Percentiles rank a stretch among this genome's conserved stretches.
Evolutionary conservation across 441 rosid genomes (phyloP).

Genomic region (Corymbia calophylla): DNA sequence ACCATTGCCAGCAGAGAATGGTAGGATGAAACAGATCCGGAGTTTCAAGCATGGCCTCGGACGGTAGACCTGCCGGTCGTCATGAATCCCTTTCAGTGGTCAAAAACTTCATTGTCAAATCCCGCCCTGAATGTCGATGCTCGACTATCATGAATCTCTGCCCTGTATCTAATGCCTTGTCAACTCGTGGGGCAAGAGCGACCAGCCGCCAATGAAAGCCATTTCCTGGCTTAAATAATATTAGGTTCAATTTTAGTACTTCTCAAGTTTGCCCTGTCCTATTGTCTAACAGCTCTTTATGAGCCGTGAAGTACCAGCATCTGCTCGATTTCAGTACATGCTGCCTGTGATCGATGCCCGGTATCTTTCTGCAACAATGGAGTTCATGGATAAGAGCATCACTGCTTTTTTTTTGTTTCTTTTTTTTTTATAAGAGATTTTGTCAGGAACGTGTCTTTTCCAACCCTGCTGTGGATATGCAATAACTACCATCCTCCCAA

Average conservation of each 20-base stretch:
- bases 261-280: not conserved
- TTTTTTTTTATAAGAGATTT: too few relatives aligned
- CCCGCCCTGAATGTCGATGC: not conserved
- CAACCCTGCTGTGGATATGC: too few relatives aligned
- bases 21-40: not conserved
- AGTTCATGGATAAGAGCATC: not conserved
- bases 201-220: not conserved
- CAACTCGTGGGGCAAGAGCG: not conserved
- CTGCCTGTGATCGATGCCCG: not conserved
- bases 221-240: not conserved
- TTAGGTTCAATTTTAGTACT: not conserved
- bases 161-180: not conserved
- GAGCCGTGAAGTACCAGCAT: not conserved
- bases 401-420: too few relatives aligned
- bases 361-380: not conserved
- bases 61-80: not conserved
- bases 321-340: not conserved
- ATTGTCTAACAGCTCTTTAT: not conserved
- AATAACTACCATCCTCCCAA: too few relatives aligned
- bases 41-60: not conserved
- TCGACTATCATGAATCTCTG: not conserved
- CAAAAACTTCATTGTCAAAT: not conserved
- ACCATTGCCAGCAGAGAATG: not conserved
- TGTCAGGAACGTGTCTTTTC: too few relatives aligned
- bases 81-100: not conserved